Percentiles rank a stretch among this genome's conserved stretches.
phyloP scores from a whole-genome alignment of 108 stramenopile genomes.

The Fragilariopsis cylindrus region DNA sequence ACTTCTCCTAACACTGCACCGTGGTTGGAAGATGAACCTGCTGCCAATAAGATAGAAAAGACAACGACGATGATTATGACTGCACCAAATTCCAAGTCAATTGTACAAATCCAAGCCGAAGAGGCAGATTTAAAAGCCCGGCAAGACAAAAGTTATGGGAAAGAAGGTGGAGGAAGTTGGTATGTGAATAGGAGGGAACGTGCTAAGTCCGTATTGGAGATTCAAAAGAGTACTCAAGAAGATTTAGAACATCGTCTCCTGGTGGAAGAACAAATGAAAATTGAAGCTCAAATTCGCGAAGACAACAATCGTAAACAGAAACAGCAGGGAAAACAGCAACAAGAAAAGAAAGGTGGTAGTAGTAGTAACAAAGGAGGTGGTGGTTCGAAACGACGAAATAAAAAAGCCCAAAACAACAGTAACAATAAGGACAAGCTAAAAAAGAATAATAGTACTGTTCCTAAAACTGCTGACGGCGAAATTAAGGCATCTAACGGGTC shows the following conservation, averaged over 20 bases:
- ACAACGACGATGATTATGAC: background rate
- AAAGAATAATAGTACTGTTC: background rate
- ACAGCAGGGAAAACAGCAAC: slow-evolving; percentile 3
- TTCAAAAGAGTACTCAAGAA: slow-evolving; percentile 55
- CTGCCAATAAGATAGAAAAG: slow-evolving; percentile 3
- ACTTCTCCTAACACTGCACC: background rate
- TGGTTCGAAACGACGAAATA: slow-evolving; percentile 9
- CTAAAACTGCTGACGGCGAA: background rate
- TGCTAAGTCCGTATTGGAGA: slow-evolving; percentile 73
- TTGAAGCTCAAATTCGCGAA: slow-evolving; percentile 63
- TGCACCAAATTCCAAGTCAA: slow-evolving; percentile 14
- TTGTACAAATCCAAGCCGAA: slow-evolving; percentile 71
- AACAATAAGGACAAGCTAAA: background rate
- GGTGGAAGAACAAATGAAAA: slow-evolving; percentile 72
- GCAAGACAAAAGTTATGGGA: slow-evolving; percentile 49
- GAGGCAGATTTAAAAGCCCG: slow-evolving; percentile 53
- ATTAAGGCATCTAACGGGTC: background rate
- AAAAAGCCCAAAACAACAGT: background rate
- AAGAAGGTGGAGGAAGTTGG: slow-evolving; percentile 54
- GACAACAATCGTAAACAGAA: slow-evolving; percentile 18
- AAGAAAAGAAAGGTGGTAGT: slow-evolving; percentile 13
- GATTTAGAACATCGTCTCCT: slow-evolving; percentile 49
- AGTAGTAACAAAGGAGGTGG: background rate
- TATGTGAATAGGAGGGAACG: slow-evolving; percentile 73
- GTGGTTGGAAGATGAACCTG: background rate